Percentiles rank a stretch among this genome's conserved stretches.
Conservation (phyloP, 164 flowering plant genomes). For the Stephania cephalantha region DNA sequence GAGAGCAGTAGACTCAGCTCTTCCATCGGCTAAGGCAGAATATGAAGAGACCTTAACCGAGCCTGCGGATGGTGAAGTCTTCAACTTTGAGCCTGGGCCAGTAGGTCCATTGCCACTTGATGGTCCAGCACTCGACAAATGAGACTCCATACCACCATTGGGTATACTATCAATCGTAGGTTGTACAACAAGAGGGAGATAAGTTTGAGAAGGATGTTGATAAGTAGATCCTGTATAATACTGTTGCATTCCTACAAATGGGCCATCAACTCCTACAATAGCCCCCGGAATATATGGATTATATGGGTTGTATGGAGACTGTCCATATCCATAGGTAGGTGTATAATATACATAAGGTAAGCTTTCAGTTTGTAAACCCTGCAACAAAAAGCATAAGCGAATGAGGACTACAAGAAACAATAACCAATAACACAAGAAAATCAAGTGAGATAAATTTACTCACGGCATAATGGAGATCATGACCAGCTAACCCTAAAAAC, state of each 20-base stretch:
- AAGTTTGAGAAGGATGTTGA: constrained; percentile 44
- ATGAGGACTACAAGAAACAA: background rate
- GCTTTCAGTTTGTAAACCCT: constrained; percentile 73
- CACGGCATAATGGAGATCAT: constrained; percentile 60
- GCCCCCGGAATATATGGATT: constrained; percentile 91
- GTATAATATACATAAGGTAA: constrained; percentile 76
- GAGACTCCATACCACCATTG: constrained; percentile 31
- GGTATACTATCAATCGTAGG: constrained; percentile 36
- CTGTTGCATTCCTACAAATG: constrained; percentile 52
- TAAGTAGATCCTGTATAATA: constrained; percentile 49
- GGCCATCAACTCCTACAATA: constrained; percentile 54
- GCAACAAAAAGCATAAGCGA: constrained; percentile 14
- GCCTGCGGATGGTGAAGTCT: constrained; percentile 29
- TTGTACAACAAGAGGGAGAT: constrained; percentile 45
- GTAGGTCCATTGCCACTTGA: constrained; percentile 28
- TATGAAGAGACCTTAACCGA: constrained; percentile 22
- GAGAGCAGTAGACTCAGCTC: constrained; percentile 18
- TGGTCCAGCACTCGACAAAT: constrained; percentile 22
- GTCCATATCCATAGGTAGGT: constrained; percentile 76
- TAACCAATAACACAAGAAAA: background rate
- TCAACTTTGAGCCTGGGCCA: constrained; percentile 37
- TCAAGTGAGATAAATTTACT: constrained; percentile 15
- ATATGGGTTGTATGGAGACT: constrained; percentile 81
- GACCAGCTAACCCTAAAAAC: constrained; percentile 72
- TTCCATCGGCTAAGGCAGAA: constrained; percentile 17